These are phyloP conservation scores for Botrytis hyacinthi DNA, from an alignment of 2,329 filamentous ascomycete species.

Conservation along the genomic window DNA sequence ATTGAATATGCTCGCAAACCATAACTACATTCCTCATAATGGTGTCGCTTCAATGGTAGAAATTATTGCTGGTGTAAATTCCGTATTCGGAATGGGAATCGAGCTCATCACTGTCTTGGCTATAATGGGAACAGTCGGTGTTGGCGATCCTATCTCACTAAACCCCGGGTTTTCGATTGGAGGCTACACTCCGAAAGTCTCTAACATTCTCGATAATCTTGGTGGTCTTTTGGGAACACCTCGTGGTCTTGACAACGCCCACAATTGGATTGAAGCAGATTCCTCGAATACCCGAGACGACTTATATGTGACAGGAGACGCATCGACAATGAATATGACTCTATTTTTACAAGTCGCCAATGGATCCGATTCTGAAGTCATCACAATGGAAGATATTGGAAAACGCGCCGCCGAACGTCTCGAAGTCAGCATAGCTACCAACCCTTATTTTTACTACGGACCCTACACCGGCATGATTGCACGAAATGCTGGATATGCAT, in stretches of 20 bases:
- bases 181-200: neutral
- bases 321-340: neutral
- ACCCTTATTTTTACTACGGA: constrained; percentile 1
- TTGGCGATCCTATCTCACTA: neutral
- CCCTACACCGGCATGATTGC: neutral
- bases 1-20: neutral
- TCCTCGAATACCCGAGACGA: neutral
- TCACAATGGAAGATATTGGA: neutral
- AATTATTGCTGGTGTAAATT: neutral
- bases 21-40: neutral
- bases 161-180: neutral
- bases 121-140: neutral
- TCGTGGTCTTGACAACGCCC: neutral
- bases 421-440: neutral
- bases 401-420: neutral
- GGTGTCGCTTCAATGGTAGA: neutral
- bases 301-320: neutral
- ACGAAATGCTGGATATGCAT: constrained; percentile 1
- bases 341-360: neutral
- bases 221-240: neutral
- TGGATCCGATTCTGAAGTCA: neutral
- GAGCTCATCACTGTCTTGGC: neutral
- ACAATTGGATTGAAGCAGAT: neutral
- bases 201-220: neutral
- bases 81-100: neutral